Conservation (phyloP, 108 stramenopile species). For the Skeletonema menzelii region DNA sequence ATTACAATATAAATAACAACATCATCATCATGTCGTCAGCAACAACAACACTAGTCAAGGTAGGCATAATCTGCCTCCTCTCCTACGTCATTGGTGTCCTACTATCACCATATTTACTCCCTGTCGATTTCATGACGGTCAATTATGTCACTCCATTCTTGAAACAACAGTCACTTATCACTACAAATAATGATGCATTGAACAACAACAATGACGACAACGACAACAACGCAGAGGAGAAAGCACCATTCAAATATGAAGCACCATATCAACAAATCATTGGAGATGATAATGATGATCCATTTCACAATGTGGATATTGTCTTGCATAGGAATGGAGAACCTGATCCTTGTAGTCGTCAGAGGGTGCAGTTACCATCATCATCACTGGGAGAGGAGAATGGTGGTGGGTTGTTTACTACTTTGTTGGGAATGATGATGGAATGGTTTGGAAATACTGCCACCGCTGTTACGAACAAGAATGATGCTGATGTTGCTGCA, state of each 20-base stretch:
- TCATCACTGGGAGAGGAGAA: neutral
- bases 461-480: neutral
- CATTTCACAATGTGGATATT: conserved; percentile 31
- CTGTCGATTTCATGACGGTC: conserved; percentile 11
- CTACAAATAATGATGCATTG: neutral
- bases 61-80: conserved; percentile 10
- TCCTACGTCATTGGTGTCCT: conserved; percentile 21
- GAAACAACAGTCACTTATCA: neutral
- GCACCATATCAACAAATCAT: conserved; percentile 7
- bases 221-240: neutral
- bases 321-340: conserved; percentile 80
- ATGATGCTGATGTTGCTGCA: no score
- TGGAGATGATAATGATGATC: conserved; percentile 12
- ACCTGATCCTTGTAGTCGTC: conserved; percentile 54
- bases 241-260: neutral
- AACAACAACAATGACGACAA: neutral
- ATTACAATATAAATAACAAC: no score
- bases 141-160: neutral
- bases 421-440: neutral
- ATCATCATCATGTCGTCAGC: no score
- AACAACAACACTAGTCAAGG: neutral
- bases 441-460: neutral
- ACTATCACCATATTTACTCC: conserved; percentile 15
- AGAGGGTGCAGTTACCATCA: neutral
- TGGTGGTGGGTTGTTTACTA: neutral